These are phyloP conservation scores for Liriodendron chinense DNA, from an alignment of 164 flowering plant genomes.

Conservation along the genomic window DNA sequence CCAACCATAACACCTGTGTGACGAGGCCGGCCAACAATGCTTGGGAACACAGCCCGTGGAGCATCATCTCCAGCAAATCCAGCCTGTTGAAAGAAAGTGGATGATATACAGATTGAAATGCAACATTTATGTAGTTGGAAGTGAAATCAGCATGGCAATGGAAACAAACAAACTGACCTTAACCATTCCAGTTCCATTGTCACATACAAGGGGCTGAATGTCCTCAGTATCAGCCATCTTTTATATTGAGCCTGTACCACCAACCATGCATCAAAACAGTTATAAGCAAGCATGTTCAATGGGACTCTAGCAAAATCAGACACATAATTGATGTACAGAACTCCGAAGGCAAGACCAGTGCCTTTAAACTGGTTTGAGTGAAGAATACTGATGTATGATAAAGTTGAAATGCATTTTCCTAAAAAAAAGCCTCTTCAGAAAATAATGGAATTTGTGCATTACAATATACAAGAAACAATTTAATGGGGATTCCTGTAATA, in stretches of 20 bases:
- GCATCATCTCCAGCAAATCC: conserved; percentile 84
- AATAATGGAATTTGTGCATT: no score
- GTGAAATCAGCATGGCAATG: neutral
- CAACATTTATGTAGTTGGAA: neutral
- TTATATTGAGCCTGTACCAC: conserved; percentile 2
- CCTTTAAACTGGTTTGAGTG: neutral
- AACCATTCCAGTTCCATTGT: conserved; percentile 71
- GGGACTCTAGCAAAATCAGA: neutral
- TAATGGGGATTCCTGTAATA: no score
- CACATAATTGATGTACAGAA: neutral
- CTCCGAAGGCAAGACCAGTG: neutral
- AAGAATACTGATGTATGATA: no score
- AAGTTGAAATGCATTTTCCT: no score
- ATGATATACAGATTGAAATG: neutral
- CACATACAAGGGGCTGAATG: conserved; percentile 63
- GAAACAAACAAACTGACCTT: conserved; percentile 28
- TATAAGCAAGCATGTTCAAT: neutral
- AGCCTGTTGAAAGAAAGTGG: conserved; percentile 31
- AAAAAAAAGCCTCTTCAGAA: no score
- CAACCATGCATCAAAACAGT: neutral
- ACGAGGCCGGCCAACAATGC: conserved; percentile 62
- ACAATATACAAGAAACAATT: no score
- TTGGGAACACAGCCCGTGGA: conserved; percentile 72
- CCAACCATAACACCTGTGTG: conserved; percentile 73
- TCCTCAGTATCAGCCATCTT: conserved; percentile 63